Conservation (phyloP, 2,329 filamentous ascomycete genomes). For the Colletotrichum agaves region DNA sequence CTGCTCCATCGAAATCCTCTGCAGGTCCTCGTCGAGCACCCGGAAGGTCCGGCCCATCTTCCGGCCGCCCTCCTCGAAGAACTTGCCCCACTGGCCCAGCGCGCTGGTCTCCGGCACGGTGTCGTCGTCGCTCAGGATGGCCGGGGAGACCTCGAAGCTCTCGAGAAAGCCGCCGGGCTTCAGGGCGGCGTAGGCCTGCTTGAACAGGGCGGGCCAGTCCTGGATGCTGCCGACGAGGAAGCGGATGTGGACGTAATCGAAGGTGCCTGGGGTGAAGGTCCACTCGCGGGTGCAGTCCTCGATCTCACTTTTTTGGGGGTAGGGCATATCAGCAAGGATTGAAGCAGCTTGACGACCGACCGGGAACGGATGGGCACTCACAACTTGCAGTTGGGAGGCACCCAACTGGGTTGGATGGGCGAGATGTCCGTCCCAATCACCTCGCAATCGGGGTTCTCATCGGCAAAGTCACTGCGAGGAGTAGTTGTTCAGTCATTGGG, state of each 20-base stretch:
- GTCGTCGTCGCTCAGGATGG: slow-evolving; percentile 45
- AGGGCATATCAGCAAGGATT: slow-evolving; percentile 2
- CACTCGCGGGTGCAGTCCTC: slow-evolving; percentile 67
- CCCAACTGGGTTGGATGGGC: slow-evolving; percentile 65
- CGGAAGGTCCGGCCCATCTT: slow-evolving; percentile 46
- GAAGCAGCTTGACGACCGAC: neutral
- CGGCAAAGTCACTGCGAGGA: slow-evolving; percentile 56
- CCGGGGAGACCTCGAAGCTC: slow-evolving; percentile 50
- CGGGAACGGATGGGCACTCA: neutral
- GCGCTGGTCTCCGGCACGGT: slow-evolving; percentile 44
- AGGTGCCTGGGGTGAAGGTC: slow-evolving; percentile 57
- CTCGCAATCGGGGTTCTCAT: slow-evolving; percentile 55
- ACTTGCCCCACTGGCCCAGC: slow-evolving; percentile 47
- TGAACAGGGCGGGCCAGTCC: slow-evolving; percentile 63
- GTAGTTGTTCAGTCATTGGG: neutral
- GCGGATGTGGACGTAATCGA: slow-evolving; percentile 69
- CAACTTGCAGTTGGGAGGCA: slow-evolving; percentile 65
- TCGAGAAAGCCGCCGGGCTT: slow-evolving; percentile 58
- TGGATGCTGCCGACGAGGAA: slow-evolving; percentile 63
- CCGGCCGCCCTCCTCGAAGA: slow-evolving; percentile 48
- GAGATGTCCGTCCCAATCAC: slow-evolving; percentile 67
- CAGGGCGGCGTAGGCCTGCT: slow-evolving; percentile 58
- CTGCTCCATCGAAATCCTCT: slow-evolving; percentile 45
- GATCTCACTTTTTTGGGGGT: slow-evolving; percentile 52
- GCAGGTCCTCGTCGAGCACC: slow-evolving; percentile 45